Percentiles rank a stretch among this genome's conserved stretches.
Conservation (phyloP, 2,329 filamentous ascomycete genomes). For the Diaporthe amygdali region DNA sequence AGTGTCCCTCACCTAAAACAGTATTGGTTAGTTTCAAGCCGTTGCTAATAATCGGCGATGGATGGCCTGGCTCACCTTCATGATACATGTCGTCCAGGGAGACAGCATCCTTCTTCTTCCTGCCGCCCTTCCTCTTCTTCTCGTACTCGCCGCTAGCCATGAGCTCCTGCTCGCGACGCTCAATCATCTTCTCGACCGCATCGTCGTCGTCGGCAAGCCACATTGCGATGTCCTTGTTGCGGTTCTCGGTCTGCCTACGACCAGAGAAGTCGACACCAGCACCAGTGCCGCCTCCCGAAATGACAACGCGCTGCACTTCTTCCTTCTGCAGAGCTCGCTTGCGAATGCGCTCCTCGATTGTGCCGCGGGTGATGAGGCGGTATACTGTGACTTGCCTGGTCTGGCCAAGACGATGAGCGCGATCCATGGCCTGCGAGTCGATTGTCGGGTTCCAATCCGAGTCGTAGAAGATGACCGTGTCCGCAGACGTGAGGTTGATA, state of each 20-base stretch:
- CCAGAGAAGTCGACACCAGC: slow-evolving; percentile 97
- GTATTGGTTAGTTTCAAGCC: slow-evolving; percentile 34
- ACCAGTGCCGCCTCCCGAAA: slow-evolving; percentile 82
- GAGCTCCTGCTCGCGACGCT: slow-evolving; percentile 88
- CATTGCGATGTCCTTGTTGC: slow-evolving; percentile 97
- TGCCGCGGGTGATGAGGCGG: slow-evolving; percentile 93
- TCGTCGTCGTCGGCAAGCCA: slow-evolving; percentile 98
- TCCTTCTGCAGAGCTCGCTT: slow-evolving; percentile 98
- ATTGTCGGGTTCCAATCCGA: slow-evolving; percentile 99
- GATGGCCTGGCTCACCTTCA: slow-evolving; percentile 72
- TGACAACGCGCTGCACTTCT: slow-evolving; percentile 96
- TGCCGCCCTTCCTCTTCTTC: slow-evolving; percentile 68
- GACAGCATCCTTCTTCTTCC: slow-evolving; percentile 57
- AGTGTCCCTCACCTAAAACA: slow-evolving; percentile 84
- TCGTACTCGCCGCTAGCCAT: slow-evolving; percentile 73
- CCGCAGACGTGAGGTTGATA: slow-evolving; percentile 95
- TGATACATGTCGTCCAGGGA: slow-evolving; percentile 98
- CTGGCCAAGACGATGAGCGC: slow-evolving; percentile 95
- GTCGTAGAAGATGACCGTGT: slow-evolving; percentile 99
- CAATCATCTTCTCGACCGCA: slow-evolving; percentile 77
- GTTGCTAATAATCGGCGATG: background rate
- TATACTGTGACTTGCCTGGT: slow-evolving; percentile 97
- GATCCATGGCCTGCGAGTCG: slow-evolving; percentile 98
- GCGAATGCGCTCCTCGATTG: slow-evolving; percentile 96
- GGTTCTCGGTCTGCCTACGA: slow-evolving; percentile 82